Conservation (phyloP, 441 rosid genomes). For the Populus hybrid region DNA sequence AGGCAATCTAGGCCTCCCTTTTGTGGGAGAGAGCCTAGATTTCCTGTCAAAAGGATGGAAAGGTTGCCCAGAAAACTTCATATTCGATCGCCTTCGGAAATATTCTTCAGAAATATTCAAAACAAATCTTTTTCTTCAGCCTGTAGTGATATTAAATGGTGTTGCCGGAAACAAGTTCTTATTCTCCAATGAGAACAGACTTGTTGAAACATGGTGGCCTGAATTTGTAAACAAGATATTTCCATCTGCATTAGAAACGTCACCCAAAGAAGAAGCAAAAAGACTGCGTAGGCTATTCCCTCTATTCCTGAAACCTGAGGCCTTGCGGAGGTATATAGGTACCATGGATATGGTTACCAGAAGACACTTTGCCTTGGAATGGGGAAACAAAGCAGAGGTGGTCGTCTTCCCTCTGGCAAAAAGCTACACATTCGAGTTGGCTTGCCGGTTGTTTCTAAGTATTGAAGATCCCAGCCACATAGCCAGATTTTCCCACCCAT, state of each 20-base stretch:
- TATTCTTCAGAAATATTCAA: not conserved
- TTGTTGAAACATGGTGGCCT: not conserved
- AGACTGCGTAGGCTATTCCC: not conserved
- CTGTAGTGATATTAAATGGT: not conserved
- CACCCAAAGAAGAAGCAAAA: not conserved
- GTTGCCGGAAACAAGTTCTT: not conserved
- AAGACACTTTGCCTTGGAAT: conserved; percentile 28
- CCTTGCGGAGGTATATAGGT: conserved; percentile 32
- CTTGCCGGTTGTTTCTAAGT: conserved; percentile 40
- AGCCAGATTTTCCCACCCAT: conserved; percentile 19
- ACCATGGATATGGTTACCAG: conserved; percentile 37
- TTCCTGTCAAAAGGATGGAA: not conserved
- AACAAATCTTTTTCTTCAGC: not conserved
- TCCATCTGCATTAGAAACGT: not conserved
- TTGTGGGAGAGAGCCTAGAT: not conserved
- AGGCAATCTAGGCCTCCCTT: not conserved
- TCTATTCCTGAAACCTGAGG: conserved; percentile 26
- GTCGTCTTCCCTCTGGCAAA: conserved; percentile 36
- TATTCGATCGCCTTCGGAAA: not conserved
- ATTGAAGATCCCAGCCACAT: conserved; percentile 31
- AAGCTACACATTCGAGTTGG: conserved; percentile 36
- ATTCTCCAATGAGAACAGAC: not conserved
- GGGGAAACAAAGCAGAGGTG: conserved; percentile 32
- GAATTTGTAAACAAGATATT: not conserved
- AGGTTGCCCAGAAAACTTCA: not conserved